These are phyloP conservation scores for Neopestalotiopsis clavispora DNA, from an alignment of 2,329 filamentous ascomycete species.

Conservation along the genomic window DNA sequence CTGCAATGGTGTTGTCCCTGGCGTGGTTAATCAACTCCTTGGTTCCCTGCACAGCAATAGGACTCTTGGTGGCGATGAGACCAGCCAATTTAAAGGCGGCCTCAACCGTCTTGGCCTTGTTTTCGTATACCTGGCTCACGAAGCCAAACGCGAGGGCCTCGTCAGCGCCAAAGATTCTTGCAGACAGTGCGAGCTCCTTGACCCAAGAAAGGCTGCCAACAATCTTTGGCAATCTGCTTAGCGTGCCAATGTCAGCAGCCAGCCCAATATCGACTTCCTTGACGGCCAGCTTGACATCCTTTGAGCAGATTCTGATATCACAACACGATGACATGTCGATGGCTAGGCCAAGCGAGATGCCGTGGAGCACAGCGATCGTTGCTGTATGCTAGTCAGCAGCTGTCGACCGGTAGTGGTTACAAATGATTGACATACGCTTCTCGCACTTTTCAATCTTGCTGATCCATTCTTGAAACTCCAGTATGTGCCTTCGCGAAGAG, in stretches of 20 bases:
- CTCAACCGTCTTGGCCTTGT: conserved; percentile 36
- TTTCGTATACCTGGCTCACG: conserved; percentile 67
- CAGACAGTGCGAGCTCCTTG: conserved; percentile 77
- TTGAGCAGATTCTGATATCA: conserved; percentile 71
- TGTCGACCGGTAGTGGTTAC: background rate
- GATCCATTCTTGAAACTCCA: conserved; percentile 82
- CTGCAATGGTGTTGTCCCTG: conserved; percentile 76
- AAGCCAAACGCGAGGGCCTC: conserved; percentile 75
- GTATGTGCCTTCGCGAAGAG: conserved; percentile 68
- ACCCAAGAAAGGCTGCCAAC: conserved; percentile 77
- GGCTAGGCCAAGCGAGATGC: conserved; percentile 76
- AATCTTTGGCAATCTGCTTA: conserved; percentile 74
- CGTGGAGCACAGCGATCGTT: conserved; percentile 82
- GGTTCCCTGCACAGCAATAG: conserved; percentile 56
- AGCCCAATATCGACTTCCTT: conserved; percentile 86
- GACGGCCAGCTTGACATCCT: conserved; percentile 67
- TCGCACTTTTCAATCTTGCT: conserved; percentile 81
- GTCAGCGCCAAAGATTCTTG: conserved; percentile 69
- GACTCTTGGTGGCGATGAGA: conserved; percentile 79
- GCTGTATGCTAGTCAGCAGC: conserved; percentile 48
- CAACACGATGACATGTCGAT: conserved; percentile 75
- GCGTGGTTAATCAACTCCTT: conserved; percentile 47
- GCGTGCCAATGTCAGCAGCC: conserved; percentile 79
- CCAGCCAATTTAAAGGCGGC: conserved; percentile 34
- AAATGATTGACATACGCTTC: conserved; percentile 66